Evolutionary conservation across 148 eudicot species (phyloP).

Genomic region (Rhododendron ferrugineum): DNA sequence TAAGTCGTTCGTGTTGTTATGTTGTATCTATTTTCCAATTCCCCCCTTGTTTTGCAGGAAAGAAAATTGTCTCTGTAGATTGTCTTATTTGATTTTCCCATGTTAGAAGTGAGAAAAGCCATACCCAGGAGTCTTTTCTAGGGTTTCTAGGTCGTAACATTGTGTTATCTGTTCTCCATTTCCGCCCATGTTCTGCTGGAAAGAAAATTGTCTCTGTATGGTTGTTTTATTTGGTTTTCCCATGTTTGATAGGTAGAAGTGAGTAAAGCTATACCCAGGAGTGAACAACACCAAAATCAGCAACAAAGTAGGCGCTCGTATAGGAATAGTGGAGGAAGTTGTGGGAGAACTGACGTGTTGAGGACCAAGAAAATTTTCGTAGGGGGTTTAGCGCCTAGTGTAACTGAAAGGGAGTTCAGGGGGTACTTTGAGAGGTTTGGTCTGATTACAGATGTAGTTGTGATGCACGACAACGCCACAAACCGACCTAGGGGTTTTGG

Average conservation of each 20-base stretch:
- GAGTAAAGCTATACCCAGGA: constrained; percentile 3
- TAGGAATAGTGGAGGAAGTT: constrained; percentile 4
- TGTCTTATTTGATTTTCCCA: constrained; percentile 3
- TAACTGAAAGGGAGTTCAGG: constrained; percentile 11
- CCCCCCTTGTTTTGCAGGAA: not conserved
- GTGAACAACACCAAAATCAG: not conserved
- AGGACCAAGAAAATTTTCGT: constrained; percentile 19
- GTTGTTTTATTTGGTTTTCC: not conserved
- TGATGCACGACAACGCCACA: constrained; percentile 5
- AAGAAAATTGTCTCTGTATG: not conserved
- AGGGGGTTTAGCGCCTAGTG: constrained; percentile 13
- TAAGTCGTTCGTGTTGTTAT: not conserved
- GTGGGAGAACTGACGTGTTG: not conserved
- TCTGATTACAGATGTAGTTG: constrained; percentile 6
- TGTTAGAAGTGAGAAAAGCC: constrained; percentile 66
- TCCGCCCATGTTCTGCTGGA: not conserved
- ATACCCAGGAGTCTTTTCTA: constrained; percentile 48
- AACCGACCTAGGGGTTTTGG: constrained; percentile 19
- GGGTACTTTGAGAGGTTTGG: constrained; percentile 12
- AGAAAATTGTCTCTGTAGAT: not conserved
- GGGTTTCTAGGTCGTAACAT: not conserved
- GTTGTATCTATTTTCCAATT: not conserved
- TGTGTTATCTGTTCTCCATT: not conserved
- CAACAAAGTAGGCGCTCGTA: not conserved
- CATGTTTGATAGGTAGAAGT: constrained; percentile 15